Conservation (phyloP, 1,284 basidiomycete species). For the Austroboletus novae-zelandiae region DNA sequence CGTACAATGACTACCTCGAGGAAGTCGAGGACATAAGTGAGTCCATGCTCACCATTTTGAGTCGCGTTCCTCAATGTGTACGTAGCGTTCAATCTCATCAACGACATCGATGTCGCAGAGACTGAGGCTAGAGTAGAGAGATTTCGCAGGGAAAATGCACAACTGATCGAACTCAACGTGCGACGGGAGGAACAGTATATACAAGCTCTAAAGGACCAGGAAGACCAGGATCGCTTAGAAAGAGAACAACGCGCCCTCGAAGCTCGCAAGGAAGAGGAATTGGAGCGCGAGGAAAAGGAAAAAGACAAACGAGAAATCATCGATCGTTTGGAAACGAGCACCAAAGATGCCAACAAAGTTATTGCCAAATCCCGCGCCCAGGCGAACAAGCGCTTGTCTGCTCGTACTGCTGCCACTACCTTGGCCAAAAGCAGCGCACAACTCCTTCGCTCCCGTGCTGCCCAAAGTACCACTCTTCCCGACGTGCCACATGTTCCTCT, state of each 20-base stretch:
- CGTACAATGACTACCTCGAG: conserved; percentile 97
- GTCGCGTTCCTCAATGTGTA: conserved; percentile 9
- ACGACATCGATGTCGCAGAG: conserved; percentile 81
- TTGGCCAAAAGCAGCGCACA: conserved; percentile 49
- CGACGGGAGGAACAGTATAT: conserved; percentile 76
- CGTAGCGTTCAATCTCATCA: conserved; percentile 92
- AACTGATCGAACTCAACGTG: conserved; percentile 75
- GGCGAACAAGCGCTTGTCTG: conserved; percentile 55
- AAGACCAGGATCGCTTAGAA: conserved; percentile 70
- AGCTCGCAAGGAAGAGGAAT: conserved; percentile 66
- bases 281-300: conserved; percentile 76
- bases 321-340: conserved; percentile 73
- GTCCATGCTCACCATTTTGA: conserved; percentile 27
- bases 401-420: conserved; percentile 47
- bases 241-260: conserved; percentile 71
- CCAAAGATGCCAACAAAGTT: conserved; percentile 65
- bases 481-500: conserved; percentile 76
- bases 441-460: conserved; percentile 55
- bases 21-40: conserved; percentile 93
- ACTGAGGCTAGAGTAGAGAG: conserved; percentile 83
- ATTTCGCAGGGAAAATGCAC: conserved; percentile 80
- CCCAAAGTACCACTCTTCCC: conserved; percentile 57
- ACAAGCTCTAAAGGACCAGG: conserved; percentile 67
- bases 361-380: conserved; percentile 70
- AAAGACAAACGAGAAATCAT: conserved; percentile 73